Percentiles rank a stretch among this genome's conserved stretches.
Evolutionary conservation across 164 flowering plant genomes (phyloP).

Genomic region (Vitis cinerea): DNA sequence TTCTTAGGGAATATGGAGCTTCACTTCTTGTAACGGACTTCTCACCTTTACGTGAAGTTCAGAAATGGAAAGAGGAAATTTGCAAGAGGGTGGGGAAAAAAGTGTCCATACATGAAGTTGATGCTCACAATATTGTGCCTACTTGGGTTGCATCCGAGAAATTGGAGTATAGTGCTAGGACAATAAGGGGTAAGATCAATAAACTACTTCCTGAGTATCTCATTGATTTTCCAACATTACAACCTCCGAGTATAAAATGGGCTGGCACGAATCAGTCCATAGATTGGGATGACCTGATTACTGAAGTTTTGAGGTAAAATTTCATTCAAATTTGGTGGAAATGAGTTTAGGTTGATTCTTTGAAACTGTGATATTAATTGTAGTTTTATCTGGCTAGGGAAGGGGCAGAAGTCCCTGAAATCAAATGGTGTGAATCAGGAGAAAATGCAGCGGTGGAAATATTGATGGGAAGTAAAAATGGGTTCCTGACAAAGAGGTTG

Average conservation of each 20-base stretch:
- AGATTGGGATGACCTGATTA: slow-evolving; percentile 75
- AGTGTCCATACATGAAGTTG: slow-evolving; percentile 83
- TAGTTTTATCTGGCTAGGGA: slow-evolving; percentile 46
- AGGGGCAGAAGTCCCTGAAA: slow-evolving; percentile 92
- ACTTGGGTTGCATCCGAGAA: slow-evolving; percentile 88
- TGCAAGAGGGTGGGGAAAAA: slow-evolving; percentile 51
- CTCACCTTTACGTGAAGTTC: slow-evolving; percentile 70
- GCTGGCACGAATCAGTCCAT: slow-evolving; percentile 21
- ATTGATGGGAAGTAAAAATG: slow-evolving; percentile 65
- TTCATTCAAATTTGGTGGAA: neutral
- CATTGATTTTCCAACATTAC: slow-evolving; percentile 55
- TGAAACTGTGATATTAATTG: neutral
- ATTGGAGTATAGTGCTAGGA: slow-evolving; percentile 85
- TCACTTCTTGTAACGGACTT: slow-evolving; percentile 87
- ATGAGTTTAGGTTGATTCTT: neutral
- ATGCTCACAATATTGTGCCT: slow-evolving; percentile 95
- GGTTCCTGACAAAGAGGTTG: slow-evolving; percentile 77
- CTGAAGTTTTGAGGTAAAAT: slow-evolving; percentile 63
- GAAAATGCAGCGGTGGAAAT: slow-evolving; percentile 80
- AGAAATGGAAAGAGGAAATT: slow-evolving; percentile 71
- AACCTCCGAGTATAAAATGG: slow-evolving; percentile 54
- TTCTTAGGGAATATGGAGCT: slow-evolving; percentile 68
- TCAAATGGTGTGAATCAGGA: slow-evolving; percentile 88
- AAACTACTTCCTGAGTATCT: slow-evolving; percentile 82
- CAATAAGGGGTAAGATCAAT: slow-evolving; percentile 76